phyloP scores from a whole-genome alignment of 2,329 filamentous ascomycete genomes.

The Xylaria sp. region DNA sequence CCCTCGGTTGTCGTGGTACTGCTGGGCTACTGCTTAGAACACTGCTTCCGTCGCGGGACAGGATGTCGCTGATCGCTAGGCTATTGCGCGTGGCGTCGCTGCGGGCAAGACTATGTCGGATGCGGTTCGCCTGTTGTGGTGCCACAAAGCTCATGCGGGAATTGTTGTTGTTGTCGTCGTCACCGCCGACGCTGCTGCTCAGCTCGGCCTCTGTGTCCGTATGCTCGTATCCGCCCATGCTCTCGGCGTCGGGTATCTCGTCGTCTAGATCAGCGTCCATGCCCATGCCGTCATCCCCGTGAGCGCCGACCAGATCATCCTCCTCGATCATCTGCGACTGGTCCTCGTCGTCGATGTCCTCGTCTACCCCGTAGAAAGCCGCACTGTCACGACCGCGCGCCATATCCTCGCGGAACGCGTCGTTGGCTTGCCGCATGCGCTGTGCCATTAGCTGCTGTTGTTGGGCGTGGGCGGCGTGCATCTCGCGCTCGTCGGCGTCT shows the following conservation, averaged over 20 bases:
- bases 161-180: slow-evolving; percentile 48
- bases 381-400: slow-evolving; percentile 60
- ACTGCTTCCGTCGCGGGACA: slow-evolving; percentile 68
- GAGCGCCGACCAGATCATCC: slow-evolving; percentile 62
- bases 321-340: slow-evolving; percentile 70
- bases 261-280: slow-evolving; percentile 78
- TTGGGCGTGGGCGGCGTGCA: slow-evolving; percentile 51
- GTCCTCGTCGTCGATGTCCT: slow-evolving; percentile 65
- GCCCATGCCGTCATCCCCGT: slow-evolving; percentile 57
- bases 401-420: slow-evolving; percentile 69
- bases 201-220: slow-evolving; percentile 78
- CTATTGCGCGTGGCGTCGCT: slow-evolving; percentile 59
- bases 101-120: slow-evolving; percentile 53
- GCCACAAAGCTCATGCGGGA: slow-evolving; percentile 22
- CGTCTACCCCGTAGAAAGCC: slow-evolving; percentile 64
- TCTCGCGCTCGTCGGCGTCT: slow-evolving; percentile 44
- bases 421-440: slow-evolving; percentile 66
- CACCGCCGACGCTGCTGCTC: slow-evolving; percentile 57
- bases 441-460: slow-evolving; percentile 62
- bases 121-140: slow-evolving; percentile 42
- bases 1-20: slow-evolving; percentile 51
- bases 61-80: slow-evolving; percentile 66
- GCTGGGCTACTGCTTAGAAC: slow-evolving; percentile 66
- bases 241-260: slow-evolving; percentile 73
- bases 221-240: slow-evolving; percentile 74